A percentile compares a stretch with the other conserved stretches of the same genome.
These are phyloP conservation scores for Sporothrix brasiliensis DNA, from an alignment of 2,329 filamentous ascomycete species.

Conservation along the genomic window DNA sequence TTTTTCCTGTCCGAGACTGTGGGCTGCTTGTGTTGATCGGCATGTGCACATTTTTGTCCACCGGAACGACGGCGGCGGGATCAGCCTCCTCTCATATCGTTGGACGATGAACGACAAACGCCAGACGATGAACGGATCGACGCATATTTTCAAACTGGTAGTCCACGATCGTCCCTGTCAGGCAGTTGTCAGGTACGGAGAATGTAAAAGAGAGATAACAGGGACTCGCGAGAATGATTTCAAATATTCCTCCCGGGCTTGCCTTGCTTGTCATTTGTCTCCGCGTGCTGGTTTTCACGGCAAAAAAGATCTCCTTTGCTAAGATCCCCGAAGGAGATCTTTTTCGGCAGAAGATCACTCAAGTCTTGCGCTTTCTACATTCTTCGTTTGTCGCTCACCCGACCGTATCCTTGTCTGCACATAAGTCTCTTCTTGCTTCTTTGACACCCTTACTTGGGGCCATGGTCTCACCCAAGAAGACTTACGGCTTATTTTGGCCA, in stretches of 20 bases:
- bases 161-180: neutral
- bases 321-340: neutral
- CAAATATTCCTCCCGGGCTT: neutral
- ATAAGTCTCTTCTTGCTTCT: neutral
- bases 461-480: neutral
- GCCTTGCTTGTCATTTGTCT: neutral
- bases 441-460: neutral
- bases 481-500: neutral
- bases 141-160: neutral
- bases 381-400: neutral
- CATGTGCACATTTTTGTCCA: neutral
- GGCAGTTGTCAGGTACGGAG: neutral
- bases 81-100: neutral
- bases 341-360: constrained; percentile 2
- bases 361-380: neutral
- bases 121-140: constrained; percentile 11
- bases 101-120: neutral
- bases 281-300: neutral
- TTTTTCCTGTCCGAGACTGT: neutral
- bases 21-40: neutral
- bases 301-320: neutral
- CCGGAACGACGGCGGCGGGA: neutral
- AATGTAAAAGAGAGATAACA: neutral
- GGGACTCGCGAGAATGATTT: neutral
- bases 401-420: neutral